Evolutionary conservation across 495 filamentous ascomycete genomes (phyloP), one percentile per base, ranked within the genome.

Genomic region (Talaromyces adpressus): DNA sequence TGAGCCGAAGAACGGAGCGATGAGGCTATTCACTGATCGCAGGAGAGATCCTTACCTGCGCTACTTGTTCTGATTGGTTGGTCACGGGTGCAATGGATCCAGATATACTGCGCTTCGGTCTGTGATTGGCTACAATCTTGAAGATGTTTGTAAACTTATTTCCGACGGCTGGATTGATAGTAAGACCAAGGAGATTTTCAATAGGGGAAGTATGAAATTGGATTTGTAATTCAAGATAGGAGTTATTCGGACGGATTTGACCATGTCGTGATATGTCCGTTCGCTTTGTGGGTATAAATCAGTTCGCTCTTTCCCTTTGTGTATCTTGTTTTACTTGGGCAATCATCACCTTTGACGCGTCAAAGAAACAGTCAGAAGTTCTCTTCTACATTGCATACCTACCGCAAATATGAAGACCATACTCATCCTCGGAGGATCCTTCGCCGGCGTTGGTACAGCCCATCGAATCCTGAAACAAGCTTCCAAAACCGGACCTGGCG

Each of bases 351-450:
- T 14, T 6, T 39, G 57, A 16, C 36, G 12, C 36, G 9, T 41
- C 36, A 41, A 16, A 5, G 36, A 41, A 41, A 41, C 11, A 41
- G 45, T 16, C 16, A 20, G 45, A n/a, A 49, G 20, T 14, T 49
- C 45, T 49, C n/a, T 3, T 23, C n/a, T 20, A 20, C n/a, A 2
- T 34, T 34, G 22, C 30, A 18, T 18, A 36, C 57, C 34, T 16
- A 41, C 1, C 5, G 16, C 49, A 54, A 60, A 32, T 3, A 60
- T 60, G 58, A 60, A 60, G 39, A 60, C 58, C 12, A 77, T 83
- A 58, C 62, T 85, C 61, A 77, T 85, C 59, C 70, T 84, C 22
- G 83, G 82, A 27, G 82, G 75, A 34, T 85, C 82, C 45, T 84
- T 80, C 66, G 80, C 47, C 51, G 83, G 82, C 20, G 54, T 82